These are phyloP conservation scores for Austroboletus olivaceoglutinosus DNA, from an alignment of 1,284 basidiomycete genomes.

Conservation along the genomic window DNA sequence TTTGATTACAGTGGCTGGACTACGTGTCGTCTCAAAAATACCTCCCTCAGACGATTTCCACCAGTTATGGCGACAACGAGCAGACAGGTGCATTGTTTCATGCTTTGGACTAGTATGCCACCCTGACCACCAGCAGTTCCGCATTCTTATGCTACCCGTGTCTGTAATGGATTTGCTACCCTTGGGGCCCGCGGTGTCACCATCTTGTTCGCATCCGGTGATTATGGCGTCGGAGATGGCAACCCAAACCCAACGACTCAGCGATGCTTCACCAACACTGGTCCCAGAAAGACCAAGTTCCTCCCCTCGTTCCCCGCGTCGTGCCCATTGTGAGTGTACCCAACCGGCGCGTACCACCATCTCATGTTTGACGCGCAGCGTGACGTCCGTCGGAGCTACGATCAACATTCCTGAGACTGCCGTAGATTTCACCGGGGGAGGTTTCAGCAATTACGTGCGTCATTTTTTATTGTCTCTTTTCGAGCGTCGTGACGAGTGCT, in stretches of 20 bases:
- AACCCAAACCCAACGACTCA: constrained; percentile 47
- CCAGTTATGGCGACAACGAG: constrained; percentile 59
- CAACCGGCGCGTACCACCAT: background rate
- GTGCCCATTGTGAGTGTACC: constrained; percentile 40
- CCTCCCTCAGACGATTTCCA: constrained; percentile 27
- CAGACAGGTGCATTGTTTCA: constrained; percentile 49
- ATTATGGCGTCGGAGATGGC: constrained; percentile 66
- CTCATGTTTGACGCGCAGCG: constrained; percentile 28
- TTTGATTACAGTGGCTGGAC: constrained; percentile 55
- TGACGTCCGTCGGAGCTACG: constrained; percentile 64
- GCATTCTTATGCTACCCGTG: constrained; percentile 54
- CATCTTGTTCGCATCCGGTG: constrained; percentile 63
- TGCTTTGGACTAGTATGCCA: background rate
- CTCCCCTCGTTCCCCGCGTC: constrained; percentile 55
- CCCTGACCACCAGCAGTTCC: constrained; percentile 46
- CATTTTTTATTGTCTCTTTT: background rate
- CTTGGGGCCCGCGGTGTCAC: constrained; percentile 62
- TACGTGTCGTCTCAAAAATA: constrained; percentile 45
- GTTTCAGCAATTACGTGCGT: constrained; percentile 46
- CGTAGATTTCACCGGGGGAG: constrained; percentile 61
- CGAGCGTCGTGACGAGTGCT: background rate
- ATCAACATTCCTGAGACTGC: constrained; percentile 54
- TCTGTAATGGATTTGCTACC: constrained; percentile 59
- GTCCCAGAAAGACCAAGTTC: constrained; percentile 52
- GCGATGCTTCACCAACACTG: constrained; percentile 59